Base-by-base conservation (phyloP, 192 early-diverging fungal genomes). In the Backusella westeae region DNA sequence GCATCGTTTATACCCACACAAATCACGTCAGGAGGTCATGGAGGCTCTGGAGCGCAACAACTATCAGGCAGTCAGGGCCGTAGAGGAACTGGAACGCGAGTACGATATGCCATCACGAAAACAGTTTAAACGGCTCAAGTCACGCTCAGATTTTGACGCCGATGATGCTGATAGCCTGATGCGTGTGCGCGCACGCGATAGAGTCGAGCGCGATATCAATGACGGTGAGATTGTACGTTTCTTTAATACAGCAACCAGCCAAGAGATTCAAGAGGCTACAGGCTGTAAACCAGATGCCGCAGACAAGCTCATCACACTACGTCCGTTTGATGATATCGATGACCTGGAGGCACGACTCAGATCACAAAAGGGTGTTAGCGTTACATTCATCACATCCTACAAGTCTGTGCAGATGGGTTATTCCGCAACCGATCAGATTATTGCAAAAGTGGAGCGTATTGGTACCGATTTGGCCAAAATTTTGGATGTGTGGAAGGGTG, bases 371-470 rank as follows among this genome's bases (percentile, higher is more conserved):
- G 89, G 90, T 15, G 82, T 92, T 8, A 84, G 84, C 35, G 81
- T 81, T 10, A 85, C 75, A 29, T 79, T 88, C 32, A 79, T 90
- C n/a, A 78, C 83, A 34, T 83, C 83, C 17, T 92, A 90, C 67
- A 72, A 83, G 52, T 82, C 88, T 1, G 82, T 91, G 23, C 81
- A 87, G 72, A 86, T 88, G 78, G 94, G 82, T 1, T 95, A 89
- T 79, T 82, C 67, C n/a, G 89, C 83, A 46, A 90, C 90, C 6
- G 91, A 92, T 73, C 79, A 42, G 21, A 81, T 92, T 73, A 88
- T 93, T 68, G 79, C 75, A 38, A 73, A 84, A 35, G 89, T 90
- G 34, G 90, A 92, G 78, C 74, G 72, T n/a, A 82, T 89, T 3
- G 89, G 91, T 19, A 80, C 76, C 8, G 82, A 89, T 44, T 68